phyloP scores from a whole-genome alignment of 352 stramenopile species.

The Pythium oligandrum region DNA sequence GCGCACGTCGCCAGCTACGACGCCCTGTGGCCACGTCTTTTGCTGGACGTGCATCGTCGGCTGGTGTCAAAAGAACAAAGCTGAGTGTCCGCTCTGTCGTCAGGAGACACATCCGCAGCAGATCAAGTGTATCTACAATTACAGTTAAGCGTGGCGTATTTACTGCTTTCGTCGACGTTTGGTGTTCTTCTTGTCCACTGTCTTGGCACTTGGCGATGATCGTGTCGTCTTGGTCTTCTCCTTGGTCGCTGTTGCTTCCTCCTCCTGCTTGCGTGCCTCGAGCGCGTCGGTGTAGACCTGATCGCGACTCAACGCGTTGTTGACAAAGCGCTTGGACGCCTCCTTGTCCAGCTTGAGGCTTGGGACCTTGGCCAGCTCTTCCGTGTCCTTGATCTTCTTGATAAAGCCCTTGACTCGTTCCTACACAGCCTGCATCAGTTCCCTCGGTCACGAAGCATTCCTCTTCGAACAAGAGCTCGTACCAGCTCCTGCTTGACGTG shows the following conservation, averaged over 20 bases:
- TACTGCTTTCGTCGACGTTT: conserved; percentile 35
- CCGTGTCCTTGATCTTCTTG: conserved; percentile 88
- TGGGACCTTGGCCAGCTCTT: conserved; percentile 73
- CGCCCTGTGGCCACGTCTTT: conserved; percentile 89
- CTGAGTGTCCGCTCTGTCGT: conserved; percentile 87
- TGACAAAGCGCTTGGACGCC: conserved; percentile 76
- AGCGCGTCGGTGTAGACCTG: conserved; percentile 79
- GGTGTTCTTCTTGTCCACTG: conserved; percentile 45
- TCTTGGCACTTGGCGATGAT: conserved; percentile 14
- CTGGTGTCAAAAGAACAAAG: conserved; percentile 91
- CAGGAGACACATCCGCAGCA: conserved; percentile 84
- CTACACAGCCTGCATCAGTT: conserved; percentile 15
- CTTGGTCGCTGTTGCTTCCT: conserved; percentile 20
- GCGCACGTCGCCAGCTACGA: conserved; percentile 67
- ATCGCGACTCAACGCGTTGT: conserved; percentile 80
- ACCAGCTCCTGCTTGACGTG: conserved; percentile 88
- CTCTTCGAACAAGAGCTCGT: conserved; percentile 1
- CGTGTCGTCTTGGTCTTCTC: conserved; percentile 25
- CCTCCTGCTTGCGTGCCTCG: conserved; percentile 39
- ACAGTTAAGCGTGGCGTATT: conserved; percentile 39
- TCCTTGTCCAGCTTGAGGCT: conserved; percentile 76
- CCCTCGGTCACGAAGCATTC: not conserved
- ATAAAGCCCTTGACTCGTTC: conserved; percentile 86
- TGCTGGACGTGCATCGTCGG: conserved; percentile 92
- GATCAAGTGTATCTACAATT: conserved; percentile 91